Base-by-base conservation (phyloP, 2,329 filamentous ascomycete species). In the Periconia sp. region DNA sequence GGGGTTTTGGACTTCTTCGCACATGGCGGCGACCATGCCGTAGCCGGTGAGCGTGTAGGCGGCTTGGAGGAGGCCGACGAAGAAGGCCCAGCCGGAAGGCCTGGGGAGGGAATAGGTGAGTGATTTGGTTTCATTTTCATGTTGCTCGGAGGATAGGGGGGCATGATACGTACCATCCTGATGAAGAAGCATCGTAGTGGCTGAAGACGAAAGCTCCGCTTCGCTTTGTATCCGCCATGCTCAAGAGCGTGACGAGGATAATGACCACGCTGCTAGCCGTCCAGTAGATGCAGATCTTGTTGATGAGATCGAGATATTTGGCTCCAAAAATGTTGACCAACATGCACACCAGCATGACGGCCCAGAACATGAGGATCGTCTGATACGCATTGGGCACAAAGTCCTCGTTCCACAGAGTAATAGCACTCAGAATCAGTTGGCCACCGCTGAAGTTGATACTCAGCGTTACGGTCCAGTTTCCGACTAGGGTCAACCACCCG, bases 201-300 rank as follows among this genome's bases (percentile, higher is more conserved):
- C 76, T 74, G 66, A 90, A 89, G 8, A 89, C 87, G 63, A 86
- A 90, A 35, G 83, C 79, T 1, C 77, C 87, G 55, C 78, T 81
- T 31, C 85, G 76, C 55, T 78, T 80, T 37, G 77, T 71, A 53
- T 85, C 80, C 9, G 84, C 80, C 84, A 86, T 87, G 19, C 73
- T 76, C 45, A 88, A 71, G n/a, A 88, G 65, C 0, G 82, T 83
- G 37, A 89, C 79, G 59, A 92, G 73, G 42, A 91, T 90, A 43
- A 90, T 87, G 47, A 90, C 55, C 3, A 89, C 85, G 41, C 83
- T 85, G 0, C 80, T 79, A 0, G 76, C 82, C 0, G 87, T 90
- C 87, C 87, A 90, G 68, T 84, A 88, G 50, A 90, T 89, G 69
- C 87, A 90, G 45, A 89, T 71, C 62, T 88, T 89, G 68, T 90